Evolutionary conservation across 768 basidiomycete species (phyloP).

Genomic region (Hydnomerulius pinastri): DNA sequence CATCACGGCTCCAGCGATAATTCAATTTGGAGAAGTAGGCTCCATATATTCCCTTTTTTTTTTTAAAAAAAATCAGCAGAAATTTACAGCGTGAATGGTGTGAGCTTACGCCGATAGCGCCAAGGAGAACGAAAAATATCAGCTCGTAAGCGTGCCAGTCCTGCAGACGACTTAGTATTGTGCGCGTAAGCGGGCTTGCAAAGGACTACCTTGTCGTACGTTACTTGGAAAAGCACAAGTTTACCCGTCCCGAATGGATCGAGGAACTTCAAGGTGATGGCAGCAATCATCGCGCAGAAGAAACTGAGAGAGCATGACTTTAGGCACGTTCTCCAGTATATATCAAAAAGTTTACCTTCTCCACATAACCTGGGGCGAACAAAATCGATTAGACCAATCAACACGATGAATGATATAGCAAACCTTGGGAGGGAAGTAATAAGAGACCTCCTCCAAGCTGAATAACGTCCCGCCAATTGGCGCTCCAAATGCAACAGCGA

Average conservation of each 20-base stretch:
- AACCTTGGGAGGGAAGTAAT: slow-evolving; percentile 95
- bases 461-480: slow-evolving; percentile 94
- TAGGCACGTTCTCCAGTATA: background rate
- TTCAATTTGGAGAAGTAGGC: slow-evolving; percentile 93
- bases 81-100: background rate
- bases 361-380: slow-evolving; percentile 77
- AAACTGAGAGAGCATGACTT: slow-evolving; percentile 59
- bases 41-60: slow-evolving; percentile 93
- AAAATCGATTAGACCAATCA: slow-evolving; percentile 3
- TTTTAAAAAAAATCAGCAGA: slow-evolving; percentile 10
- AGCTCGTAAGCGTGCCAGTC: slow-evolving; percentile 95
- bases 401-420: slow-evolving; percentile 2
- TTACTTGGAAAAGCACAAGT: slow-evolving; percentile 88
- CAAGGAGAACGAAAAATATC: slow-evolving; percentile 80
- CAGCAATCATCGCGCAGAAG: slow-evolving; percentile 98
- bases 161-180: slow-evolving; percentile 37
- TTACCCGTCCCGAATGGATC: slow-evolving; percentile 97
- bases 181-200: background rate
- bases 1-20: slow-evolving; percentile 81
- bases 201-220: slow-evolving; percentile 70
- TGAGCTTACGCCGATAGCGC: slow-evolving; percentile 78
- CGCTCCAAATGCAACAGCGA: slow-evolving; percentile 96
- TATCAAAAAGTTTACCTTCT: slow-evolving; percentile 59
- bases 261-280: slow-evolving; percentile 88
- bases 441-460: slow-evolving; percentile 93